Base-by-base conservation (phyloP, 2,329 filamentous ascomycete species). In the Cercospora sesami region DNA sequence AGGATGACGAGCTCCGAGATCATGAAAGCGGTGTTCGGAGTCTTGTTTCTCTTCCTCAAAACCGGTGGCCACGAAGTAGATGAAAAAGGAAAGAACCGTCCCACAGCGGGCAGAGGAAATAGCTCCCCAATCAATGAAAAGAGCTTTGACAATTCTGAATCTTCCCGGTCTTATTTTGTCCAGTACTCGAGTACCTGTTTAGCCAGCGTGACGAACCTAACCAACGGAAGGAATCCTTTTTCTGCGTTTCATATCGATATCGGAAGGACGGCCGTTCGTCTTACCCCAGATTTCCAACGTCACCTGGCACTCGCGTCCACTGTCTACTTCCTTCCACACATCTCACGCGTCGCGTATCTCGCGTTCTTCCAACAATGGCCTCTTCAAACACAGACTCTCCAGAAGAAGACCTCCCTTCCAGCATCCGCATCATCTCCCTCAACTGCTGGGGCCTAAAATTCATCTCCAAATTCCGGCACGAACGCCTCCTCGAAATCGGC, bases 381-480 rank as follows among this genome's bases (percentile, higher is more conserved):
- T n/a, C 53, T 30, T 30, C 28, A 7, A 30, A 30, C 28, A 30
- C 28, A 30, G 7, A 8, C 26, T 2, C 53, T 16, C 7, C 53
- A 26, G 53, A 33, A 16, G 53, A 57, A 14, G 36, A 65, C 7
- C 70, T 71, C 1, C 72, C 72, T 16, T 67, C 65, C 18, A 82
- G 81, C 33, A 85, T 98, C 77, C 90, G 91, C 76, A 85, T 98
- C 73, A 83, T 97, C 72, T 95, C 92, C 4, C 87, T 97, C 79
- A 99, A 99, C 81, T 97, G 93, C 87, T 98, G 95, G 94, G 95
- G 95, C 62, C 88, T 98, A 69, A 94, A 96, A 76, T 93, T 89
- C 82, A 85, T 98, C 76, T 90, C 94, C 62, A 89, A 90, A 72
- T 87, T 91, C 73, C 92, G 94, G 73, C 83, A 86, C 72, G 90